These are phyloP conservation scores for Phaseolus lunatus DNA, from an alignment of 306 rosid genomes.

Conservation along the genomic window DNA sequence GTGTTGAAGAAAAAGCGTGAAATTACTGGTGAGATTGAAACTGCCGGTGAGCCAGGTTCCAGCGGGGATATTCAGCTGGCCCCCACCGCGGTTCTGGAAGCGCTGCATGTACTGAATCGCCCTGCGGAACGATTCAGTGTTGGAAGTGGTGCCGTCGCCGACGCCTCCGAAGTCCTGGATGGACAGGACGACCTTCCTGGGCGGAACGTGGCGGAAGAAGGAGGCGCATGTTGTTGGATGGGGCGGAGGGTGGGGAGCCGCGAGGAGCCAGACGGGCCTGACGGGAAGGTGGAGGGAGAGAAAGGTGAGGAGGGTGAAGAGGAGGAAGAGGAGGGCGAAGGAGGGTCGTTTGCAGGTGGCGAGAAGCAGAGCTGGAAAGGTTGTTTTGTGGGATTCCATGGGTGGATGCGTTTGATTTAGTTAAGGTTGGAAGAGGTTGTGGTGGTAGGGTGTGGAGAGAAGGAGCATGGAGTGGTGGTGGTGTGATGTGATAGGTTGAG, in stretches of 20 bases:
- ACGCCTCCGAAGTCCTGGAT: conserved; percentile 82
- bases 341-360: conserved; percentile 50
- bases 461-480: not conserved
- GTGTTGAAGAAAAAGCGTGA: conserved; percentile 79
- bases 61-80: conserved; percentile 73
- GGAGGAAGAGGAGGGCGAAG: conserved; percentile 54
- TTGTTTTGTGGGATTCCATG: conserved; percentile 65
- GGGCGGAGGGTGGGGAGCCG: not conserved
- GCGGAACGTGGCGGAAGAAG: conserved; percentile 46
- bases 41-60: conserved; percentile 90
- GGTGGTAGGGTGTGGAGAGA: not conserved
- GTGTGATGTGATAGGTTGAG: not conserved
- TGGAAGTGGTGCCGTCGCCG: conserved; percentile 80
- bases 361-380: conserved; percentile 8
- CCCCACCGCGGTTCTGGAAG: conserved; percentile 65
- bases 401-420: not conserved
- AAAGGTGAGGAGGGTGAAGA: conserved; percentile 59
- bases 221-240: conserved; percentile 55
- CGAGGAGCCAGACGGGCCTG: conserved; percentile 39
- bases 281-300: conserved; percentile 62
- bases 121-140: conserved; percentile 71
- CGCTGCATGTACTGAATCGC: conserved; percentile 71
- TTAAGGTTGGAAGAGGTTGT: not conserved
- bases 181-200: conserved; percentile 61
- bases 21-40: conserved; percentile 90